These are phyloP conservation scores for Collybia nuda DNA, from an alignment of 768 basidiomycete species.

Conservation along the genomic window DNA sequence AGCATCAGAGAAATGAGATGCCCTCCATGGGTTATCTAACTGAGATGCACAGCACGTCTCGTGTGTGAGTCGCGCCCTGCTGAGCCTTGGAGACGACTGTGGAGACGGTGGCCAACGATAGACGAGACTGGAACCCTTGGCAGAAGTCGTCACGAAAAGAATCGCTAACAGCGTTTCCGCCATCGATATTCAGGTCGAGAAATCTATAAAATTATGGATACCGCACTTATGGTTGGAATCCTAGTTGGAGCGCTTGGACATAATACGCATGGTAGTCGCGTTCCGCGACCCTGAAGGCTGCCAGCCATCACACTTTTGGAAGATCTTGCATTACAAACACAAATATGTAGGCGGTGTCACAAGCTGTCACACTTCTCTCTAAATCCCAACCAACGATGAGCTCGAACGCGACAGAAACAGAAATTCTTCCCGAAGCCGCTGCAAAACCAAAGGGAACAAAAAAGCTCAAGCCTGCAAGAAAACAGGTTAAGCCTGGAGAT, in stretches of 20 bases:
- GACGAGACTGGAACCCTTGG: constrained; percentile 75
- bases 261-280: not conserved
- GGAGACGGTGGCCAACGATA: constrained; percentile 87
- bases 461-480: constrained; percentile 88
- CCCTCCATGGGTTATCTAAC: constrained; percentile 74
- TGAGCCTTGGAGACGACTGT: constrained; percentile 60
- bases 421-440: constrained; percentile 11
- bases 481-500: constrained; percentile 89
- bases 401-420: constrained; percentile 25
- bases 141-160: constrained; percentile 81
- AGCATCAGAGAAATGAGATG: constrained; percentile 51
- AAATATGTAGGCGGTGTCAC: constrained; percentile 2
- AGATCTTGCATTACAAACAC: not conserved
- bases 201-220: too few relatives aligned
- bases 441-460: constrained; percentile 32
- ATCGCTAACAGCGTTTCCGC: constrained; percentile 80
- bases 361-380: constrained; percentile 2
- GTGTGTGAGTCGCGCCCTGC: constrained; percentile 59
- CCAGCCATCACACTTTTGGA: too few relatives aligned
- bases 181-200: constrained; percentile 37
- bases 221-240: not conserved
- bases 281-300: too few relatives aligned
- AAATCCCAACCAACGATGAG: constrained; percentile 23
- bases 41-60: constrained; percentile 43
- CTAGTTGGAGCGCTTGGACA: not conserved